These are phyloP conservation scores for Kandelia obovata DNA, from an alignment of 345 rosid genomes.

Conservation along the genomic window DNA sequence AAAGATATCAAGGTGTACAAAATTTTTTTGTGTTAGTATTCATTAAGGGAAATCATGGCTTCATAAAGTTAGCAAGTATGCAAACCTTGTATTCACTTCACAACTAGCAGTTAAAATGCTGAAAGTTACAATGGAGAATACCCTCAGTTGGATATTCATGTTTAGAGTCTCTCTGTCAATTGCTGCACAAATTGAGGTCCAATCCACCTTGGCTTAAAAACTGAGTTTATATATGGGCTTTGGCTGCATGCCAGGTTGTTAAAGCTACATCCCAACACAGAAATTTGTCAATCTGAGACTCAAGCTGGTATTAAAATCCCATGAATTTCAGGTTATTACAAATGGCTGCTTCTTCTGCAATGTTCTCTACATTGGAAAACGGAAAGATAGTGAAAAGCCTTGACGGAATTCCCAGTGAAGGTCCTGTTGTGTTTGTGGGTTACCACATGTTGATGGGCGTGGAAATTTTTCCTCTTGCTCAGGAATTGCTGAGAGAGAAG, in stretches of 20 bases:
- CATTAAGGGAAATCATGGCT: too few relatives aligned
- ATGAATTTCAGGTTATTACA: conserved; percentile 13
- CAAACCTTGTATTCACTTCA: too few relatives aligned
- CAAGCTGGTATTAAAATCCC: neutral
- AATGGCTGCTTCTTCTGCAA: conserved; percentile 25
- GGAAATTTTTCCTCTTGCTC: conserved; percentile 36
- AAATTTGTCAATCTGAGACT: neutral
- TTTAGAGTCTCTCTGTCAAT: too few relatives aligned
- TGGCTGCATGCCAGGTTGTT: neutral
- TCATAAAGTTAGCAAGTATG: too few relatives aligned
- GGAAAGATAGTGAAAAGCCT: conserved; percentile 53
- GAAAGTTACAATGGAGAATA: too few relatives aligned
- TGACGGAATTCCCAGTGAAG: conserved; percentile 49
- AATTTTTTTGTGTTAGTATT: too few relatives aligned
- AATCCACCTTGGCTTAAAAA: too few relatives aligned
- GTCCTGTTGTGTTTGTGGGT: conserved; percentile 54
- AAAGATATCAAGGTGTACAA: too few relatives aligned
- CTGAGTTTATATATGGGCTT: neutral
- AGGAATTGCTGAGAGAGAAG: conserved; percentile 33
- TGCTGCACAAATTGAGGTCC: too few relatives aligned
- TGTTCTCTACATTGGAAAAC: conserved; percentile 51
- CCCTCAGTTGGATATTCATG: too few relatives aligned
- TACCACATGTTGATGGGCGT: conserved; percentile 56
- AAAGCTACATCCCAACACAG: neutral
- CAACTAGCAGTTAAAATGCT: too few relatives aligned